Base-by-base conservation (phyloP, 2,329 filamentous ascomycete genomes). In the Didymella pomorum region DNA sequence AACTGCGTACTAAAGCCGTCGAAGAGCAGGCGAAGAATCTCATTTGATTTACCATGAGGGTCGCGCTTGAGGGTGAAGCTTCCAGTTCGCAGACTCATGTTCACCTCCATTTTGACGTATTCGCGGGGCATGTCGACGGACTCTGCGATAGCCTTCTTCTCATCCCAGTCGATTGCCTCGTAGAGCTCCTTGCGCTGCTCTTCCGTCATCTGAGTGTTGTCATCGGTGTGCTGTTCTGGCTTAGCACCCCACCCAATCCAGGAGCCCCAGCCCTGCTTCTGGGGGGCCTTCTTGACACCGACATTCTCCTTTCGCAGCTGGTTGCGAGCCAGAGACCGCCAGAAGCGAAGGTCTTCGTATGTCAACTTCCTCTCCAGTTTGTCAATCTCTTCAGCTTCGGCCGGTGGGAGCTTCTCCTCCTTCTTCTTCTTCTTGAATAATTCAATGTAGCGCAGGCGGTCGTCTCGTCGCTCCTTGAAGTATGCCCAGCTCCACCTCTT, bases 311-410 rank as follows among this genome's bases (percentile, higher is more conserved):
- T 98, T 69, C 92, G 92, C 14, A 99, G 82, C 75, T 99, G 91
- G 67, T 96, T 99, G 23, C 95, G 88, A 28, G 94, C 95, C 56
- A 99, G 76, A 0, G 95, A 98, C 63, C 95, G 86, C 93, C 95
- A 99, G 79, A 99, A 99, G 4, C 95, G 89, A 52, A 99, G 83
- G 73, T 99, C 96, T 76, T 99, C 95, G 73, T 99, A 99, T 31
- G 85, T 88, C 2, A 97, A 83, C 74, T 97, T 97, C 81, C 86
- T 87, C 75, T 99, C 95, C 2, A 99, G 83, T 47, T 83, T 83
- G 42, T 89, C 86, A 1, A 97, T 74, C 37, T 93, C 90, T 43
- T 89, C 87, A 1, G 78, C 82, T 66, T 99, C 95, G 8, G 88
- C 82, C 0, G 87, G 76, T 0, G 87, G 84, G 11, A 97, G 79